A percentile compares a stretch with the other conserved stretches of the same genome.
Conservation (phyloP, 805 yeast genomes). For the Brettanomyces bruxellensis region DNA sequence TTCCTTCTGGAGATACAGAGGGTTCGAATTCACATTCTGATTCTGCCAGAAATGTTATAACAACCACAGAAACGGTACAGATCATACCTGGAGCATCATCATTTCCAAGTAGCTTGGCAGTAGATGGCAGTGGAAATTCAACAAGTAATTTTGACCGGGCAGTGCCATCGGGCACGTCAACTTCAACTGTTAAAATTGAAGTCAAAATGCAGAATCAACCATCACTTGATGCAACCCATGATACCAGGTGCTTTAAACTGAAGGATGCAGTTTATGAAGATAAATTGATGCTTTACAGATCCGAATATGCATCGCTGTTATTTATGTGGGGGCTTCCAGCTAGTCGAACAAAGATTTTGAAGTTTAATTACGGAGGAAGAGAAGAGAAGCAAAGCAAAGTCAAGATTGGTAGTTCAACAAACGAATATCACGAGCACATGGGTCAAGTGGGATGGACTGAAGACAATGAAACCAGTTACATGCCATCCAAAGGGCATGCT, state of each 20-base stretch:
- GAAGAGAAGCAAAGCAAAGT: neutral
- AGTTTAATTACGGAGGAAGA: conserved; percentile 41
- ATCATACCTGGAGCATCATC: too few relatives aligned
- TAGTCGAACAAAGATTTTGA: conserved; percentile 69
- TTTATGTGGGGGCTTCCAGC: conserved; percentile 79
- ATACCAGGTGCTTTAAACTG: conserved; percentile 31
- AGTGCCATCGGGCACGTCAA: conserved; percentile 2
- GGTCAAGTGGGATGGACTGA: conserved; percentile 23
- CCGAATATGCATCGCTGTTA: conserved; percentile 68
- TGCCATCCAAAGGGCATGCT: conserved; percentile 6
- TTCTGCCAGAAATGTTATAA: neutral
- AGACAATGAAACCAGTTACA: conserved; percentile 3
- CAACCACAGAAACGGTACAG: neutral
- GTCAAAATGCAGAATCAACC: conserved; percentile 39
- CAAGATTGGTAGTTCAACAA: neutral
- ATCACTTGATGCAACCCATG: conserved; percentile 35
- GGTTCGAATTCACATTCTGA: conserved; percentile 23
- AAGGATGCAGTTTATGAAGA: conserved; percentile 30
- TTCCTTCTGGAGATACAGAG: too few relatives aligned
- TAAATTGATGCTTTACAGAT: conserved; percentile 37
- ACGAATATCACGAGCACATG: conserved; percentile 15
- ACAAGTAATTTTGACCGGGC: too few relatives aligned
- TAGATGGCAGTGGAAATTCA: too few relatives aligned
- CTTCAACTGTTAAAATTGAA: conserved; percentile 22
- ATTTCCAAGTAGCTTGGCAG: too few relatives aligned